Evolutionary conservation across 2,329 filamentous ascomycete genomes (phyloP), one percentile per base, ranked within the genome.

Genomic region (Pseudogymnoascus sp.): DNA sequence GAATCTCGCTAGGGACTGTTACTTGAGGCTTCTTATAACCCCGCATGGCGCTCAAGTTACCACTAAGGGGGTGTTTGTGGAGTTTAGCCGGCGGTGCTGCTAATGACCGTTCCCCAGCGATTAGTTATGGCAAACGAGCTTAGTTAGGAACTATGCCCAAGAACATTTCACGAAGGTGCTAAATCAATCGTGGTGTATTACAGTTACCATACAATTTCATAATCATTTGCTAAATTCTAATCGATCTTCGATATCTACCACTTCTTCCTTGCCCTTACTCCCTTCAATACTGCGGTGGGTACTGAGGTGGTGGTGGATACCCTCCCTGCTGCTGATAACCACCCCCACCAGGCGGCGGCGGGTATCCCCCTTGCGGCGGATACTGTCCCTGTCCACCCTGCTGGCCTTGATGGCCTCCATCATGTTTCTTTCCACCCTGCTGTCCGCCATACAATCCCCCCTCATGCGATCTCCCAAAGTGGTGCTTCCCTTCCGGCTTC

Each of bases 391-490:
- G 42, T 21, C 38, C 38, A 16, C 38, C 38, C 42, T 25, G 43
- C 14, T 49, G 42, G 5, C 5, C 42, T 12, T 49, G 46, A 31
- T 34, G 46, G 8, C 46, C 46, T 5, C n/a, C 25, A 53, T 53
- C 46, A 34, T 53, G 25, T 18, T 53, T 53, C 23, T 31, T 6
- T 16, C 46, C 46, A 12, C 46, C 46, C 46, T 53, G 46, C 4
- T 53, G 3, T 12, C 46, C 46, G 8, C 46, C 46, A 53, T 18
- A 53, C 25, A 53, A 14, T 8, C 46, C 46, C 3, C 46, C 46
- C 46, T 53, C 46, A 53, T 53, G 46, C 14, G 46, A 34, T 16
- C 25, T 31, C 14, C 46, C 46, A 53, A 53, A 53, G 46, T 53
- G 46, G 3, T 18, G 25, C 2, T 28, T 28, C 5, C 46, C 46